These are phyloP conservation scores for Eutrema salsugineum DNA, from an alignment of 441 rosid genomes.

Conservation along the genomic window DNA sequence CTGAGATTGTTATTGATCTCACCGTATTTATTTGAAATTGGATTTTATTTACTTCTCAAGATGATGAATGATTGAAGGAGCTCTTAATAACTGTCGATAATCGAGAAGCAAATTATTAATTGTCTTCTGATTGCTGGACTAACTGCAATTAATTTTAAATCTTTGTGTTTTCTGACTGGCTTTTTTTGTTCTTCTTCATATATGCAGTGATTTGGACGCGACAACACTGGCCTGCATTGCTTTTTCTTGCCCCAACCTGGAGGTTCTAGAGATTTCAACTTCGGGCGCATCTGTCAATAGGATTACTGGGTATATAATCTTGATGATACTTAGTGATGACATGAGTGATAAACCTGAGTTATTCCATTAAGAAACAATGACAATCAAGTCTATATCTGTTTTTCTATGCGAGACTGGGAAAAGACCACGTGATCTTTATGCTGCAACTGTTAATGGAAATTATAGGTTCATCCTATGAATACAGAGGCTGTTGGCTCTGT, in stretches of 20 bases:
- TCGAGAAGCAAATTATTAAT: background rate
- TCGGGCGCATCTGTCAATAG: slow-evolving; percentile 56
- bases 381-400: background rate
- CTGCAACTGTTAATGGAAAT: background rate
- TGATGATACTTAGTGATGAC: background rate
- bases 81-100: background rate
- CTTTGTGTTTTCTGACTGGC: background rate
- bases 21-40: slow-evolving; percentile 7
- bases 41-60: background rate
- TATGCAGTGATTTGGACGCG: slow-evolving; percentile 83
- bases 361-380: background rate
- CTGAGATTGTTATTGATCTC: slow-evolving; percentile 21
- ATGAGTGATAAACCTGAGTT: background rate
- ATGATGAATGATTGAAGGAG: background rate
- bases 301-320: slow-evolving; percentile 66
- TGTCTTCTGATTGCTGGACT: background rate
- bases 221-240: slow-evolving; percentile 92
- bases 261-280: slow-evolving; percentile 66
- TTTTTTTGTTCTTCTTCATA: background rate
- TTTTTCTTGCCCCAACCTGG: slow-evolving; percentile 83
- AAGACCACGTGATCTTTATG: background rate
- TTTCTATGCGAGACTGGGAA: background rate
- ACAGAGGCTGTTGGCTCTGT: background rate
- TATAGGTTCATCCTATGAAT: background rate
- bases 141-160: background rate